Evolutionary conservation across 2,329 filamentous ascomycete species (phyloP), one percentile per base, ranked within the genome.

Genomic region (Thelonectria blattea): DNA sequence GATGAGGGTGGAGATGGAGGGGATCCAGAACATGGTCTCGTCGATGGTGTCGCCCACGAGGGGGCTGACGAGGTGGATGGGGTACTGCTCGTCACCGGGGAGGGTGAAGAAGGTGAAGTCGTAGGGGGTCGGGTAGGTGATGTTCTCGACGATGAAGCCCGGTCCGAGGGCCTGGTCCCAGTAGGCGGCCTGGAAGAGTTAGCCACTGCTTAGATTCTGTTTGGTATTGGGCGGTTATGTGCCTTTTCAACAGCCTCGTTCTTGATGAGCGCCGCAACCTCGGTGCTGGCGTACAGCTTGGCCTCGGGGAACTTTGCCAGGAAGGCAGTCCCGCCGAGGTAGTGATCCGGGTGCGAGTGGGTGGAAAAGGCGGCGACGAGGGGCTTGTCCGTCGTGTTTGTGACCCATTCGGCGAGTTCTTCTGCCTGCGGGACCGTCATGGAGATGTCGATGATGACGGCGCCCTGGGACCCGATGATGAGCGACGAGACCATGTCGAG

Each of bases 21-120:
- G 62, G 11, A 64, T 61, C 59, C 62, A 64, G 42, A 64, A 64
- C 10, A 64, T 17, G 15, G 56, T 62, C 20, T 62, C 56, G 22
- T 64, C 59, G 7, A 64, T 58, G 5, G 59, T 57, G n/a, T 64
- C 62, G 14, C 56, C 60, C 15, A 48, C 55, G 2, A 64, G 52
- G 9, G 62, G 62, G 22, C 46, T 60, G 2, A 64, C 8, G 11
- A 64, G 52, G n/a, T 60, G 51, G 11, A 64, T 58, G 1, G 59
- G 56, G 3, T 41, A 12, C 9, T 53, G 34, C 34, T 64, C 59
- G 37, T 64, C 52, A 5, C 56, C 60, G 24, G 61, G 61, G 15
- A 62, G 34, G 5, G 58, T 53, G 48, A 64, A 64, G n/a, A 64
- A 62, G 2, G 61, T 50, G 27, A 59, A 64, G 52, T 64, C 49